phyloP scores from a whole-genome alignment of 805 yeast species.

The Hanseniaspora mollemarum region DNA sequence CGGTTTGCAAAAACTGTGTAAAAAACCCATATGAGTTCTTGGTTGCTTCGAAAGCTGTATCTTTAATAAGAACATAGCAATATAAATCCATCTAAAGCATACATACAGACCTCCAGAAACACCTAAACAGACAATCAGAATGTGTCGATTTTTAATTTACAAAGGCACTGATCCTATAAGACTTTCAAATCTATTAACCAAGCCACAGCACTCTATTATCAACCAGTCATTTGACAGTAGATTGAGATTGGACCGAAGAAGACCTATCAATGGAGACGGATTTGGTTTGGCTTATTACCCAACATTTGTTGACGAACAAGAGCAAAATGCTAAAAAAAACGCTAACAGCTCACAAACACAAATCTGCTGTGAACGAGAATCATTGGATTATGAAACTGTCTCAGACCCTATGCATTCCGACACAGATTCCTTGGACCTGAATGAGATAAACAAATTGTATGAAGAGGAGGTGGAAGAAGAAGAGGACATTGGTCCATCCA shows the following conservation, averaged over 20 bases:
- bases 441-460: neutral
- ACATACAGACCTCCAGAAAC: no score
- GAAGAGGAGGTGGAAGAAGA: slow-evolving; percentile 29
- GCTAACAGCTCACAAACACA: no score
- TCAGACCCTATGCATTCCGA: no score
- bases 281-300: slow-evolving; percentile 93
- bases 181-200: slow-evolving; percentile 73
- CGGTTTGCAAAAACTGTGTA: no score
- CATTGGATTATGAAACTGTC: no score
- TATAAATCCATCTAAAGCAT: no score
- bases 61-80: no score
- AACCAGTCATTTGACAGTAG: slow-evolving; percentile 91
- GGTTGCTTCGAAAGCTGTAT: no score
- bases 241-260: slow-evolving; percentile 68
- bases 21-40: no score
- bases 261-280: slow-evolving; percentile 97
- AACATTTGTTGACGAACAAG: slow-evolving; percentile 35
- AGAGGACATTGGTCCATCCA: slow-evolving; percentile 64
- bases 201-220: slow-evolving; percentile 94
- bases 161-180: slow-evolving; percentile 84
- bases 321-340: neutral
- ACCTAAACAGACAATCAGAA: slow-evolving; percentile 28
- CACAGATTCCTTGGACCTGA: neutral
- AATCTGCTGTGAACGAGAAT: neutral
- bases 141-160: slow-evolving; percentile 90